A percentile compares a stretch with the other conserved stretches of the same genome.
These are phyloP conservation scores for Quercus lobata DNA, from an alignment of 331 rosid species.

Conservation along the genomic window DNA sequence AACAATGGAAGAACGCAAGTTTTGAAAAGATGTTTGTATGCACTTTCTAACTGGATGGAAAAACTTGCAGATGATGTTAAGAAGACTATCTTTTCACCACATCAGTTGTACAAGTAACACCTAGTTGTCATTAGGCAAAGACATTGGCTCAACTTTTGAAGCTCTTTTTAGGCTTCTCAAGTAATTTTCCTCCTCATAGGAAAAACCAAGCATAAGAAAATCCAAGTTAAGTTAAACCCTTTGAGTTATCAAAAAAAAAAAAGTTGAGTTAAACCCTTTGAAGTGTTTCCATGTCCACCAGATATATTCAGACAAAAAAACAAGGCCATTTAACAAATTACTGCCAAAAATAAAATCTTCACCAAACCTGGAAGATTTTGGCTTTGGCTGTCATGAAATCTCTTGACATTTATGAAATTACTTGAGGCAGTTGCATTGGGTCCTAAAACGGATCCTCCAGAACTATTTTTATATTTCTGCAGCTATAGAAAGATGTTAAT, in stretches of 20 bases:
- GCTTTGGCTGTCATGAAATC: slow-evolving; percentile 51
- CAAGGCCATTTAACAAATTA: slow-evolving; percentile 7
- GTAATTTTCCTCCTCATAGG: background rate
- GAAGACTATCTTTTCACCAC: background rate
- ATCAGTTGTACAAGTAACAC: slow-evolving; percentile 1
- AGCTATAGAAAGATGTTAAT: slow-evolving; percentile 25
- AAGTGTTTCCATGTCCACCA: background rate
- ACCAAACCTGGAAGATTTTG: slow-evolving; percentile 72
- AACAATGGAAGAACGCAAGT: background rate
- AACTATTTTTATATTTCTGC: slow-evolving; percentile 57
- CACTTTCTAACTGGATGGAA: background rate
- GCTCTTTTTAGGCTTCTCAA: background rate
- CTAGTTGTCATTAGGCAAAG: background rate
- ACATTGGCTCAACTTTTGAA: background rate
- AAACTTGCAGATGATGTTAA: background rate
- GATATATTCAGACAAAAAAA: background rate
- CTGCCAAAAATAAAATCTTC: slow-evolving; percentile 9
- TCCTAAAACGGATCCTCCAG: slow-evolving; percentile 41
- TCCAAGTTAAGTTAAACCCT: background rate
- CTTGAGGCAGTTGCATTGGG: slow-evolving; percentile 39
- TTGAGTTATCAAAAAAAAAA: too few relatives aligned
- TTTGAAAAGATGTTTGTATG: background rate
- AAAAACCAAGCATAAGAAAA: background rate
- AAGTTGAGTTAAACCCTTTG: background rate
- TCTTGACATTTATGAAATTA: slow-evolving; percentile 44